Conservation (phyloP, 345 rosid genomes). For the Pugionium dolabratum region DNA sequence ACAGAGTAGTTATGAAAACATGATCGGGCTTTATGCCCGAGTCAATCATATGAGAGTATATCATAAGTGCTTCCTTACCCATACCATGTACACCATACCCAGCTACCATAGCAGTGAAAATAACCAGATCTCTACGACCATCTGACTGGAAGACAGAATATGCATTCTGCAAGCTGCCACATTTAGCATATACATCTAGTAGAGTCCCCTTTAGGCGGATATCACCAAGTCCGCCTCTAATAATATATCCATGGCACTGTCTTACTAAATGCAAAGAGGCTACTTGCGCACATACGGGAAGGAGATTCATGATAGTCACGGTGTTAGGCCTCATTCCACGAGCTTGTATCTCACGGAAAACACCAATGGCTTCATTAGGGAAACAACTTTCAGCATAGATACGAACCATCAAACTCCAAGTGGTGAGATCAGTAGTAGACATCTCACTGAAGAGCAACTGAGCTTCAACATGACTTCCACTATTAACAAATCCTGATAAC, state of each 20-base stretch:
- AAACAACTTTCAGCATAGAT: constrained; percentile 59
- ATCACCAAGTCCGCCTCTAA: constrained; percentile 61
- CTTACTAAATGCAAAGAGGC: constrained; percentile 62
- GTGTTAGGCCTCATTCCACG: constrained; percentile 71
- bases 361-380: constrained; percentile 53
- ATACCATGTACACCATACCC: constrained; percentile 86
- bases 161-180: constrained; percentile 63
- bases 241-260: constrained; percentile 75
- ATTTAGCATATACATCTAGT: constrained; percentile 77
- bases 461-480: constrained; percentile 58
- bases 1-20: constrained; percentile 64
- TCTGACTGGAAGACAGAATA: constrained; percentile 56
- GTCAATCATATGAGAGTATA: constrained; percentile 60
- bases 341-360: constrained; percentile 57
- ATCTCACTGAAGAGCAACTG: constrained; percentile 48
- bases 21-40: constrained; percentile 70
- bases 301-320: constrained; percentile 71
- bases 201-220: constrained; percentile 61
- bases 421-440: constrained; percentile 57
- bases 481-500: constrained; percentile 55
- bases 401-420: constrained; percentile 84
- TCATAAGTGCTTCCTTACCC: constrained; percentile 75
- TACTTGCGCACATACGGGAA: constrained; percentile 64
- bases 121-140: constrained; percentile 61
- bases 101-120: constrained; percentile 75